These are phyloP conservation scores for Chaetomium olivaceum DNA, from an alignment of 2,329 filamentous ascomycete species.

Conservation along the genomic window DNA sequence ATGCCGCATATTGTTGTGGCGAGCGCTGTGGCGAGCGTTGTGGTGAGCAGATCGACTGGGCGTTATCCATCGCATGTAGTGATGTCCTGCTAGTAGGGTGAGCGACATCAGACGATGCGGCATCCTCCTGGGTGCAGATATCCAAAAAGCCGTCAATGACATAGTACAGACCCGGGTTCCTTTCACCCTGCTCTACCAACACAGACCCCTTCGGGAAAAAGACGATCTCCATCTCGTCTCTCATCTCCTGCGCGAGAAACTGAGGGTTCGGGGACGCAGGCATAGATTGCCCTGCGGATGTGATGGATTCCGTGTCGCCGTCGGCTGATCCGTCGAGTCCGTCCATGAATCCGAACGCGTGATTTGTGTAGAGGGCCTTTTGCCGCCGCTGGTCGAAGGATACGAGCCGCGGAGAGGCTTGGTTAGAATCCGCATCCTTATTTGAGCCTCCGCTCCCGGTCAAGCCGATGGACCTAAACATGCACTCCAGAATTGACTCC, in stretches of 20 bases:
- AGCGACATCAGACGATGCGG: constrained; percentile 48
- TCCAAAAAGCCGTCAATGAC: constrained; percentile 97
- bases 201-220: constrained; percentile 95
- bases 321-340: constrained; percentile 75
- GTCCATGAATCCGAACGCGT: constrained; percentile 90
- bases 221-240: constrained; percentile 92
- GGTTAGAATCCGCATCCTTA: constrained; percentile 71
- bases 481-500: constrained; percentile 87
- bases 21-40: constrained; percentile 6
- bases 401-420: constrained; percentile 80
- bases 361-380: constrained; percentile 74
- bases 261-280: constrained; percentile 64
- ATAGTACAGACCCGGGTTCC: constrained; percentile 96
- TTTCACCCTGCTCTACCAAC: constrained; percentile 91
- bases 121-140: constrained; percentile 77
- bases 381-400: constrained; percentile 81
- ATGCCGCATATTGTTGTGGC: constrained; percentile 16
- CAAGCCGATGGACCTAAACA: constrained; percentile 90
- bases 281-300: constrained; percentile 66
- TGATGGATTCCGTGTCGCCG: constrained; percentile 82
- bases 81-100: constrained; percentile 42
- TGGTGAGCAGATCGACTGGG: constrained; percentile 32
- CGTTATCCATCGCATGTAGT: constrained; percentile 40
- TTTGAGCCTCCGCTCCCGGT: constrained; percentile 66
- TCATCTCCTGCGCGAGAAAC: constrained; percentile 73